Evolutionary conservation across 352 stramenopile species (phyloP), one percentile per base, ranked within the genome.

Genomic region (Blastocystis sp.): DNA sequence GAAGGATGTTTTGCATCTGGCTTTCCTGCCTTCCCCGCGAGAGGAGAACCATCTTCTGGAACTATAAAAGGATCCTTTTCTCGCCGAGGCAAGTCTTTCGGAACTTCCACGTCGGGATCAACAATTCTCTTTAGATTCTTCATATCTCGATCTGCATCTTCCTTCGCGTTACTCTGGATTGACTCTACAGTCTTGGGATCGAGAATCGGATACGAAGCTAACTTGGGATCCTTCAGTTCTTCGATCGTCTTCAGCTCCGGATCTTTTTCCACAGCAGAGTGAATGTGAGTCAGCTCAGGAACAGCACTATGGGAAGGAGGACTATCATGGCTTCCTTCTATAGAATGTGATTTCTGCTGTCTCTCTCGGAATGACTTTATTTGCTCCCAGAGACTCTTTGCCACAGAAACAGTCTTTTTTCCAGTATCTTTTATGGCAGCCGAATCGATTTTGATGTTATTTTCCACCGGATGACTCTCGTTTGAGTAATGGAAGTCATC

Each of bases 71-170:
- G 73, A 23, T 84, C 73, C n/a, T 84, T 66, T 29, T 64, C 37
- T 20, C 23, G 26, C 26, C 66, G 73, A 29, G 73, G 73, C 5
- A 68, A 18, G 15, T 84, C 73, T 53, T 84, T 84, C 5, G 73
- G 13, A 29, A 84, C 73, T 9, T 56, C 13, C 15, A 84, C 73
- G 8, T 66, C 73, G 9, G 73, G 73, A n/a, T 84, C 73, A 39
- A 84, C 73, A n/a, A 84, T 84, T 55, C 68, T 84, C 53, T 84
- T 84, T 26, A 84, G 64, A 29, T 84, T 34, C 45, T 84, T 69
- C 5, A 84, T 84, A 4, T 84, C 73, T 18, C 68, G 34, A 3
- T 84, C 50, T 6, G 62, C 73, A 26, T 66, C 53, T 20, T 84
- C 73, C 11, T 69, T 29, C 20, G 50, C 50, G 23, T 84, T 50